Percentiles rank a stretch among this genome's conserved stretches.
phyloP scores from a whole-genome alignment of 306 rosid species.

The Spatholobus suberectus region DNA sequence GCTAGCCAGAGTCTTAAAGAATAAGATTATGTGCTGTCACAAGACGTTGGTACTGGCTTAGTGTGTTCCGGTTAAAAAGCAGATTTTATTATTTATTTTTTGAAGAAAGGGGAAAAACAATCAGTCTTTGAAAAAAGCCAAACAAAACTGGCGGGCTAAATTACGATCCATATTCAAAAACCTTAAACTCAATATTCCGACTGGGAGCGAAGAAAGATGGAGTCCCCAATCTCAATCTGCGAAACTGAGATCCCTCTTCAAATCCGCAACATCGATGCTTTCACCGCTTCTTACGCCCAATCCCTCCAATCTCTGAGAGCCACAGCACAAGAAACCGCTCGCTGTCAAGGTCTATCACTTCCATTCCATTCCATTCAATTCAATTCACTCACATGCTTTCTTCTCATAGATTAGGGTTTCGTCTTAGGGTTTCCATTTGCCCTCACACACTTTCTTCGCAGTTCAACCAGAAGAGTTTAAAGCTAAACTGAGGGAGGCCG shows the following conservation, averaged over 20 bases:
- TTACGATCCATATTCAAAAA: background rate
- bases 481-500: conserved; percentile 69
- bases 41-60: too few relatives aligned
- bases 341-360: conserved; percentile 52
- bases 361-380: background rate
- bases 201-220: conserved; percentile 48
- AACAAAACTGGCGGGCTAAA: conserved; percentile 15
- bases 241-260: conserved; percentile 50
- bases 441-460: background rate
- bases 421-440: conserved; percentile 55
- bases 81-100: too few relatives aligned
- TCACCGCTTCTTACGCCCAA: conserved; percentile 41
- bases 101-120: too few relatives aligned
- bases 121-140: background rate
- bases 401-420: conserved; percentile 51
- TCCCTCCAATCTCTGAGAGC: conserved; percentile 52
- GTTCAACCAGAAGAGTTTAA: conserved; percentile 61
- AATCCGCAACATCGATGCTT: conserved; percentile 49
- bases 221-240: conserved; percentile 52
- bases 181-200: background rate
- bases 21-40: too few relatives aligned
- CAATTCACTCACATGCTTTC: background rate
- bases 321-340: conserved; percentile 53
- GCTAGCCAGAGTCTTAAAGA: too few relatives aligned
- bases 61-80: too few relatives aligned